A percentile compares a stretch with the other conserved stretches of the same genome.
These are phyloP conservation scores for Vanrija pseudolonga DNA, from an alignment of 1,284 basidiomycete species.

Conservation along the genomic window DNA sequence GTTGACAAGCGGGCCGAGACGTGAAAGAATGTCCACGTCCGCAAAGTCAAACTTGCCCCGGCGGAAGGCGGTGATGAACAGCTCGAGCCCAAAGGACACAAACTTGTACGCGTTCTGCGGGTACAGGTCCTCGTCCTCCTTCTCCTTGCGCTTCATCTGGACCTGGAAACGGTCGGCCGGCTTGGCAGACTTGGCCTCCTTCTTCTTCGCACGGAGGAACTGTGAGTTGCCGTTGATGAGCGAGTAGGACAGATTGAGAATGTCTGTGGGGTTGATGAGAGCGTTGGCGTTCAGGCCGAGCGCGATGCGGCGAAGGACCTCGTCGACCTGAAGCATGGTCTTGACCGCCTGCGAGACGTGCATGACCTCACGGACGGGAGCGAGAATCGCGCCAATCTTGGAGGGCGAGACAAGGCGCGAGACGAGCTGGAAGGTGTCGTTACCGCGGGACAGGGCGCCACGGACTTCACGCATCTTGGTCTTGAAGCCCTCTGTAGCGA, in stretches of 20 bases:
- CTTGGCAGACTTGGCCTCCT: conserved; percentile 37
- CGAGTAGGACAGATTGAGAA: conserved; percentile 81
- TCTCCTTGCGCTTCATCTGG: conserved; percentile 67
- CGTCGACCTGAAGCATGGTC: conserved; percentile 82
- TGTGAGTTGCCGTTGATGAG: conserved; percentile 85
- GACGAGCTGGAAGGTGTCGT: conserved; percentile 80
- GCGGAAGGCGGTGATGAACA: conserved; percentile 83
- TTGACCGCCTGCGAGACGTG: conserved; percentile 77
- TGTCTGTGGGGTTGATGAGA: conserved; percentile 64
- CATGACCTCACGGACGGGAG: conserved; percentile 80
- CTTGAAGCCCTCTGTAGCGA: conserved; percentile 84
- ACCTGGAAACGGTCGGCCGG: conserved; percentile 62
- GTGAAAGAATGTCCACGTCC: conserved; percentile 65
- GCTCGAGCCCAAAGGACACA: conserved; percentile 84
- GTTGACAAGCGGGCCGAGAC: conserved; percentile 80
- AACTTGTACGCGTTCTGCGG: conserved; percentile 78
- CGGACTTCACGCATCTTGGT: conserved; percentile 90
- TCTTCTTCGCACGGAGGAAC: conserved; percentile 55
- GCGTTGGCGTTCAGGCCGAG: conserved; percentile 80
- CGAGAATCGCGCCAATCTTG: conserved; percentile 71
- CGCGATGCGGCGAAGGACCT: conserved; percentile 77
- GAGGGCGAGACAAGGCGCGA: conserved; percentile 70
- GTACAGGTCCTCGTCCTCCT: conserved; percentile 64
- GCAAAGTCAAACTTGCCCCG: conserved; percentile 82
- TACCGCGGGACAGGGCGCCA: conserved; percentile 68